Base-by-base conservation (phyloP, 768 basidiomycete genomes). In the Mycena venus region DNA sequence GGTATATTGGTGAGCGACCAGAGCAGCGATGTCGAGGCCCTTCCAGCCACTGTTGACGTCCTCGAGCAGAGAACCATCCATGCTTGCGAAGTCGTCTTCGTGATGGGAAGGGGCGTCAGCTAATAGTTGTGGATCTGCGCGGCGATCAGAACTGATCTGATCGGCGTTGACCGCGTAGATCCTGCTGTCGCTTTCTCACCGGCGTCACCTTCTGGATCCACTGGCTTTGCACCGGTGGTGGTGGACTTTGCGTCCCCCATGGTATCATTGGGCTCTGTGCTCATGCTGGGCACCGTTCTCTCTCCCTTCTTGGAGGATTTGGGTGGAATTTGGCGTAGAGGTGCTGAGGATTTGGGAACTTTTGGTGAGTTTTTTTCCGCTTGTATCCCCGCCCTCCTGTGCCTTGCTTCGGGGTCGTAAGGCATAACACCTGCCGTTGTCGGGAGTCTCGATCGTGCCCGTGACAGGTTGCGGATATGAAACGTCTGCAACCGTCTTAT, bases 321-420 rank as follows among this genome's bases (percentile, higher is more conserved):
- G 19, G 32, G 34, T 34, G 27, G 36, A 36, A 10, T 59, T 59
- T 38, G 58, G 27, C 36, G 14, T n/a, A n/a, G n/a, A n/a, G n/a
- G n/a, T n/a, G n/a, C n/a, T n/a, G n/a, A n/a, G n/a, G n/a, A n/a
- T n/a, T n/a, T n/a, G n/a, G 19, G 34, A 59, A 59, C 19, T n/a
- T 60, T 42, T 38, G 59, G 36, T 40, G 36, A 40, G 36, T 38
- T 40, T 60, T 60, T 32, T 60, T 12, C 7, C 12, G 12, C 36
- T 32, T 40, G 59, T 60, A 60, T 60, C 59, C 59, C 59, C 61
- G 27, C 38, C 61, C 27, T 62, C 61, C 61, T 62, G 3, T 62
- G 42, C 40, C 61, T 44, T 44, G 61, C 27, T 29, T 19, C 40
- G 61, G 61, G 61, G 40, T 60, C 59, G 25, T 36, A 60, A 60